Percentiles rank a stretch among this genome's conserved stretches.
Conservation (phyloP, 83 land plant species). For the Larix sibirica region DNA sequence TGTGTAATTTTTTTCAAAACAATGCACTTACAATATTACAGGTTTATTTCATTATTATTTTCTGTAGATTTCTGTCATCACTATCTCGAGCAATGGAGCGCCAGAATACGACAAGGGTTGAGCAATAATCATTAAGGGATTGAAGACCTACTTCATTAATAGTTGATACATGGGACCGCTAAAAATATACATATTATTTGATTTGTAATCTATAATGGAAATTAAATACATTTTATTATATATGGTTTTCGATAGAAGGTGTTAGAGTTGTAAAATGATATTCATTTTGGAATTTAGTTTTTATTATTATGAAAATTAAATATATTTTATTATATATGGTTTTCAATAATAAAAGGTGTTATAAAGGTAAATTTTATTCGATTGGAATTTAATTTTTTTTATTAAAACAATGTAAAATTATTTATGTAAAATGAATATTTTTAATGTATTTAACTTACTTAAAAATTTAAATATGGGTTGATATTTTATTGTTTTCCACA, state of each 20-base stretch:
- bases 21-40: background rate
- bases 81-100: background rate
- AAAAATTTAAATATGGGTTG: too few species aligned
- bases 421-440: background rate
- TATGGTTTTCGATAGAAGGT: background rate
- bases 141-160: background rate
- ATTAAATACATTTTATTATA: background rate
- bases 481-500: too few species aligned
- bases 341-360: background rate
- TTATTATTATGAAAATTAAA: background rate
- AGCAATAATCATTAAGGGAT: background rate
- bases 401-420: background rate
- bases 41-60: background rate
- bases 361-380: background rate
- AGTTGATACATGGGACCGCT: background rate
- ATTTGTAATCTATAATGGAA: background rate
- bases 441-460: background rate
- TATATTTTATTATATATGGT: background rate
- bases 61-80: slow-evolving; percentile 5
- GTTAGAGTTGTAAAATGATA: background rate
- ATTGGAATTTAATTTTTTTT: background rate
- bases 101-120: background rate
- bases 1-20: too few species aligned
- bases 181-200: background rate
- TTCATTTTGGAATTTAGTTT: background rate